Evolutionary conservation across 1,284 basidiomycete genomes (phyloP).

Genomic region (Kwoniella shivajii): DNA sequence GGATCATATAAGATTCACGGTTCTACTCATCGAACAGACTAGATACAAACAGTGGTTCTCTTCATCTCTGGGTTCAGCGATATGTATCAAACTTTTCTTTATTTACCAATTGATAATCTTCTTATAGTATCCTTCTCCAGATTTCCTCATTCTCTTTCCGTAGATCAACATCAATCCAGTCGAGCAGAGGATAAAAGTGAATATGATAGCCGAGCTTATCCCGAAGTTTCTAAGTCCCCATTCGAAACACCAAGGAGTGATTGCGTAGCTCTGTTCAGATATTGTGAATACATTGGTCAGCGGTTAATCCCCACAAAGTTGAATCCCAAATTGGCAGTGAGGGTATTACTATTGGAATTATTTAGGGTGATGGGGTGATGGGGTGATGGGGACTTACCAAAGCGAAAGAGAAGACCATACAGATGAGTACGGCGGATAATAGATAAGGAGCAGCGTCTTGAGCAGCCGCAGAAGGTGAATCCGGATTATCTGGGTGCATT

Average conservation of each 20-base stretch:
- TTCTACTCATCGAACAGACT: too few relatives aligned
- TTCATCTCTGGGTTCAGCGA: too few relatives aligned
- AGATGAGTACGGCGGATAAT: slow-evolving; percentile 9
- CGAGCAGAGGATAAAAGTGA: slow-evolving; percentile 15
- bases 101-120: slow-evolving; percentile 21
- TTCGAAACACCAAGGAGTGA: slow-evolving; percentile 27
- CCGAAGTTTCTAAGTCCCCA: slow-evolving; percentile 20
- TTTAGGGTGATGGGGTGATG: neutral
- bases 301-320: too few relatives aligned
- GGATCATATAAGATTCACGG: too few relatives aligned
- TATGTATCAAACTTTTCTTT: too few relatives aligned
- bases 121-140: slow-evolving; percentile 13
- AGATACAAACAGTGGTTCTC: too few relatives aligned
- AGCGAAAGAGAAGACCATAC: slow-evolving; percentile 17
- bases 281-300: too few relatives aligned
- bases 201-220: slow-evolving; percentile 14
- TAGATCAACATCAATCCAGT: slow-evolving; percentile 16
- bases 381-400: slow-evolving; percentile 15
- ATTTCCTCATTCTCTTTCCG: slow-evolving; percentile 19
- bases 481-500: slow-evolving; percentile 13
- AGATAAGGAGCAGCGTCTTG: slow-evolving; percentile 24
- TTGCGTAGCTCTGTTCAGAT: slow-evolving; percentile 22
- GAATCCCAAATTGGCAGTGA: too few relatives aligned
- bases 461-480: slow-evolving; percentile 10
- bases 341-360: too few relatives aligned